Conservation (phyloP, 2,329 filamentous ascomycete species). For the Triangularia verruculosa region DNA sequence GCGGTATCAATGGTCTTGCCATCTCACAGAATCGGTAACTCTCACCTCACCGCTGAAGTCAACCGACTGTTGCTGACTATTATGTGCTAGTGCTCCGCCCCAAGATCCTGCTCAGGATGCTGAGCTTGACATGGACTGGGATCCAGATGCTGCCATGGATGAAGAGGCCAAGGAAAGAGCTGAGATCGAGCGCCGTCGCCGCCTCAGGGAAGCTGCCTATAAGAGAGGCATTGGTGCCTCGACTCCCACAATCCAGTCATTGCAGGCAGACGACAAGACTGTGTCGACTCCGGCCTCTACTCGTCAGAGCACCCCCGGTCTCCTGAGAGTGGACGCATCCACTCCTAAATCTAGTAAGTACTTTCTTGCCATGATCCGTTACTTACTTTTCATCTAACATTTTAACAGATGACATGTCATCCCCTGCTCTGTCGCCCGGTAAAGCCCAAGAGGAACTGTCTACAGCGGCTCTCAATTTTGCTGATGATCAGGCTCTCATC, state of each 20-base stretch:
- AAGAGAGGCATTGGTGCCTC: conserved; percentile 71
- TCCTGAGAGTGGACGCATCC: conserved; percentile 35
- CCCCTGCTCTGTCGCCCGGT: conserved; percentile 40
- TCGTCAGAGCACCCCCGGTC: conserved; percentile 41
- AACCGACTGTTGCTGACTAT: conserved; percentile 5
- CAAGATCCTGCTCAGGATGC: conserved; percentile 14
- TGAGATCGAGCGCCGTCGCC: conserved; percentile 80
- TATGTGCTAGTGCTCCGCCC: background rate
- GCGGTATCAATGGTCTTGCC: conserved; percentile 30
- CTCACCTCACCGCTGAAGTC: background rate
- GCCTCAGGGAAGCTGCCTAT: conserved; percentile 78
- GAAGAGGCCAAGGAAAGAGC: conserved; percentile 58
- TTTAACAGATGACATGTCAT: conserved; percentile 27
- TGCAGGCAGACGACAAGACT: conserved; percentile 62
- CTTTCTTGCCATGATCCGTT: background rate
- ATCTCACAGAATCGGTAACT: conserved; percentile 37
- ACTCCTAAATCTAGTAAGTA: conserved; percentile 50
- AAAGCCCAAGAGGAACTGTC: conserved; percentile 47
- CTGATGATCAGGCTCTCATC: conserved; percentile 65
- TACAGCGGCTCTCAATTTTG: conserved; percentile 59
- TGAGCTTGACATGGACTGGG: conserved; percentile 40
- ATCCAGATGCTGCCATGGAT: conserved; percentile 63
- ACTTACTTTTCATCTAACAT: background rate
- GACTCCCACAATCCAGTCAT: conserved; percentile 72
- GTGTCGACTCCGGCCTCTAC: conserved; percentile 53